phyloP scores from a whole-genome alignment of 441 rosid genomes.

The Manihot esculenta region DNA sequence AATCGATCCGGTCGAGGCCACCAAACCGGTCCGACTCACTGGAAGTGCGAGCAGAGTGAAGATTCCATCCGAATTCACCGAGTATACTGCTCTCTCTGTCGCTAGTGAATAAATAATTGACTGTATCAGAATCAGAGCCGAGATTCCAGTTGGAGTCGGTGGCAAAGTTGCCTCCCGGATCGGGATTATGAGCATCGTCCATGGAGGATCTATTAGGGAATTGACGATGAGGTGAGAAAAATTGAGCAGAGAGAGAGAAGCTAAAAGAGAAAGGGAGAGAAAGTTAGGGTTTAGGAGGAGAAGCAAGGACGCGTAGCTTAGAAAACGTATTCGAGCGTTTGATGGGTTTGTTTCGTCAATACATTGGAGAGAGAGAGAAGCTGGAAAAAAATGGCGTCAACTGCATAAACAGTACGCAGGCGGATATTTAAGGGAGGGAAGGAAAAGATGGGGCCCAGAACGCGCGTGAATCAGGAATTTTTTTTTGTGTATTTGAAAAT shows the following conservation, averaged over 20 bases:
- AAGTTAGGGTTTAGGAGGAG: constrained; percentile 30
- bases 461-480: constrained; percentile 30
- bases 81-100: constrained; percentile 48
- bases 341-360: constrained; percentile 1
- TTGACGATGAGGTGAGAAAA: neutral
- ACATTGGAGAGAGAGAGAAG: constrained; percentile 2
- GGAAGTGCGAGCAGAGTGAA: constrained; percentile 12
- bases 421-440: constrained; percentile 15
- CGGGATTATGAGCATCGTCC: constrained; percentile 33
- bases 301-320: constrained; percentile 28
- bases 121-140: constrained; percentile 39
- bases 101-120: constrained; percentile 42
- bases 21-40: constrained; percentile 14
- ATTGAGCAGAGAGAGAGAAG: neutral
- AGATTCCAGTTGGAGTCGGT: constrained; percentile 41
- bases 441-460: constrained; percentile 29
- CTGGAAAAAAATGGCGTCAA: too few species aligned
- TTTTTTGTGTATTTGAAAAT: neutral
- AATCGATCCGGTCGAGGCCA: constrained; percentile 28
- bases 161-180: constrained; percentile 44
- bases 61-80: constrained; percentile 66
- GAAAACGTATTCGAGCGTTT: neutral
- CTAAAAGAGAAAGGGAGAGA: constrained; percentile 16
- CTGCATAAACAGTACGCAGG: constrained; percentile 29
- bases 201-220: constrained; percentile 12